These are phyloP conservation scores for Arthrocladium fulminans DNA, from an alignment of 2,329 filamentous ascomycete genomes.

Conservation along the genomic window DNA sequence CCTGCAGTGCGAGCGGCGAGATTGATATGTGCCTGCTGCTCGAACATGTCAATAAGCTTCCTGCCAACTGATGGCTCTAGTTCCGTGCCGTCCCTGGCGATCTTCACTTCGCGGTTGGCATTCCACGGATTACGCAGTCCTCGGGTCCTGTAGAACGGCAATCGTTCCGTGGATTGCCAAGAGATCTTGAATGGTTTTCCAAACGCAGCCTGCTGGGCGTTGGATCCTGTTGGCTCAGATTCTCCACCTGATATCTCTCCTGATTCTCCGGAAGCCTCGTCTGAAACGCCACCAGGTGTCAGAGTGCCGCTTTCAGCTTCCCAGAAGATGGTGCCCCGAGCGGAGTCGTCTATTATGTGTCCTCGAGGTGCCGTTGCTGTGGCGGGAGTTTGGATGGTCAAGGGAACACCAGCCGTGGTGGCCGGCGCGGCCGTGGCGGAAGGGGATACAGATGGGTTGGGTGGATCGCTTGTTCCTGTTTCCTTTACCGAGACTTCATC, in stretches of 20 bases:
- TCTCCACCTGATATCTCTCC: constrained; percentile 41
- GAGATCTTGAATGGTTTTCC: constrained; percentile 86
- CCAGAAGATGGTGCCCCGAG: constrained; percentile 95
- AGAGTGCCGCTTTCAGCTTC: constrained; percentile 55
- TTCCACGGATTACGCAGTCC: constrained; percentile 92
- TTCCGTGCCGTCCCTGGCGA: constrained; percentile 88
- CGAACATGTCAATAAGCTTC: constrained; percentile 67
- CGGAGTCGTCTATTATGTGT: constrained; percentile 83
- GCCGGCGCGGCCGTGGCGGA: constrained; percentile 37
- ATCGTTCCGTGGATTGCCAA: constrained; percentile 73
- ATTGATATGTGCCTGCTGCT: constrained; percentile 8
- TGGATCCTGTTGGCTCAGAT: constrained; percentile 14
- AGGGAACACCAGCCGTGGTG: constrained; percentile 56
- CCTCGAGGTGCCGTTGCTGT: constrained; percentile 72
- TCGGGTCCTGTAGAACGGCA: constrained; percentile 82
- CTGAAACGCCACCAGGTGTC: constrained; percentile 41
- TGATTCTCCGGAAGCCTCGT: constrained; percentile 23
- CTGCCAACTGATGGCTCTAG: constrained; percentile 74
- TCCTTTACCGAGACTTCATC: constrained; percentile 40
- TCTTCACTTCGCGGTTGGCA: constrained; percentile 89
- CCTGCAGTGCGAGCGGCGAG: not conserved
- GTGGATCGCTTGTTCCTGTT: constrained; percentile 55
- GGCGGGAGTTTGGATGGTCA: constrained; percentile 69
- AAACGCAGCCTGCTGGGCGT: constrained; percentile 55
- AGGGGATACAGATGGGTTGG: constrained; percentile 40